These are phyloP conservation scores for Suaeda aralocaspica DNA, from an alignment of 148 eudicot genomes.

Conservation along the genomic window DNA sequence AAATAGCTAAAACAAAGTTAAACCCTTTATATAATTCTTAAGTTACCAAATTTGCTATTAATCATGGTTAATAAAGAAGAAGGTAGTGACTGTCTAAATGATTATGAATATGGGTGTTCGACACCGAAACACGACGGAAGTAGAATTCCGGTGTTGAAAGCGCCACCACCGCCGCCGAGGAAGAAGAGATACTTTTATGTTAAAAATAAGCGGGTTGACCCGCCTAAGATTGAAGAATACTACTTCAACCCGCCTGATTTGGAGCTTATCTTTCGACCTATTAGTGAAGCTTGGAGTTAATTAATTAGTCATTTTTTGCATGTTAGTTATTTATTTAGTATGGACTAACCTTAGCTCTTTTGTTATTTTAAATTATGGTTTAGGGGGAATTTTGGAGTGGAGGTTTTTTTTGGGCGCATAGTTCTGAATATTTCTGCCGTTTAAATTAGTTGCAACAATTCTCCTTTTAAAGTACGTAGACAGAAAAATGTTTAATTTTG, in stretches of 20 bases:
- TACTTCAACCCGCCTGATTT: slow-evolving; percentile 34
- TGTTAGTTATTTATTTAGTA: neutral
- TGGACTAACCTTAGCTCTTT: too few relatives aligned
- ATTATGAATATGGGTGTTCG: slow-evolving; percentile 21
- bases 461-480: too few relatives aligned
- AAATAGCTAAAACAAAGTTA: neutral
- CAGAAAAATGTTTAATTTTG: too few relatives aligned
- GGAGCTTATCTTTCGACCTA: slow-evolving; percentile 21
- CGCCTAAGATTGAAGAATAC: slow-evolving; percentile 29
- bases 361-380: too few relatives aligned
- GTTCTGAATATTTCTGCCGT: too few relatives aligned
- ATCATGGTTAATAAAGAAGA: too few relatives aligned
- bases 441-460: too few relatives aligned
- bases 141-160: slow-evolving; percentile 23
- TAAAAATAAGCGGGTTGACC: slow-evolving; percentile 4
- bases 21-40: too few relatives aligned
- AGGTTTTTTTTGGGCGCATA: too few relatives aligned
- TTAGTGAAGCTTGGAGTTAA: neutral
- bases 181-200: slow-evolving; percentile 21
- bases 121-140: slow-evolving; percentile 30
- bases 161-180: slow-evolving; percentile 43
- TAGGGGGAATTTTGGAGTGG: too few relatives aligned
- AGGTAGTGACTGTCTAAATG: neutral
- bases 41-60: too few relatives aligned
- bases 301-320: neutral